These are phyloP conservation scores for Aspergillus mulundensis DNA, from an alignment of 495 filamentous ascomycete species.

Conservation along the genomic window DNA sequence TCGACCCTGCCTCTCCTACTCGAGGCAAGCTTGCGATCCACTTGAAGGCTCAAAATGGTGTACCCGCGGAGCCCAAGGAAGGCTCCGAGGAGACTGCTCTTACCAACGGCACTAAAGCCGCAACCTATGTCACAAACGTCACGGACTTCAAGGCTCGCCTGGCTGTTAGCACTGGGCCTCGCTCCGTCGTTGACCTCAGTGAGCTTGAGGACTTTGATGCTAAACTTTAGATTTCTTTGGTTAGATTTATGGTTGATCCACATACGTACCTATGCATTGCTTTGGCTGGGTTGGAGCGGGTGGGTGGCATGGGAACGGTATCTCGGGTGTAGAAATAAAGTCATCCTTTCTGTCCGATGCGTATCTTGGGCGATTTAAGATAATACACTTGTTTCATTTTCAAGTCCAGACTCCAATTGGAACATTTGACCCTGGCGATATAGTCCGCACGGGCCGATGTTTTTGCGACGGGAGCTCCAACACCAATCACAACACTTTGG, in stretches of 20 bases:
- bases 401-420: too few relatives aligned
- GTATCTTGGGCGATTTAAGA: too few relatives aligned
- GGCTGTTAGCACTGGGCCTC: slow-evolving; percentile 62
- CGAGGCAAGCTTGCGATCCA: slow-evolving; percentile 83
- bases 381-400: too few relatives aligned
- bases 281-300: slow-evolving; percentile 2
- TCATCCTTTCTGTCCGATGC: too few relatives aligned
- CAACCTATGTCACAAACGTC: slow-evolving; percentile 63
- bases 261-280: background rate
- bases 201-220: slow-evolving; percentile 78
- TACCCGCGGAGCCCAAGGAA: slow-evolving; percentile 36
- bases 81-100: slow-evolving; percentile 16
- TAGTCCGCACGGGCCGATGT: slow-evolving; percentile 12
- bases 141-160: slow-evolving; percentile 71
- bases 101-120: slow-evolving; percentile 32
- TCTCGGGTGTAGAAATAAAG: slow-evolving; percentile 1
- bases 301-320: background rate
- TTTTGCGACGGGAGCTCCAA: slow-evolving; percentile 13
- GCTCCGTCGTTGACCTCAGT: slow-evolving; percentile 66
- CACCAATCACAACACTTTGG: slow-evolving; percentile 4
- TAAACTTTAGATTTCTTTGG: slow-evolving; percentile 55
- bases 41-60: slow-evolving; percentile 66
- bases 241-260: background rate
- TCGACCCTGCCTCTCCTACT: slow-evolving; percentile 64
- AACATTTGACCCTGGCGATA: too few relatives aligned